Conservation (phyloP, 139 green algal species). For the Coccomyxa sp. region DNA sequence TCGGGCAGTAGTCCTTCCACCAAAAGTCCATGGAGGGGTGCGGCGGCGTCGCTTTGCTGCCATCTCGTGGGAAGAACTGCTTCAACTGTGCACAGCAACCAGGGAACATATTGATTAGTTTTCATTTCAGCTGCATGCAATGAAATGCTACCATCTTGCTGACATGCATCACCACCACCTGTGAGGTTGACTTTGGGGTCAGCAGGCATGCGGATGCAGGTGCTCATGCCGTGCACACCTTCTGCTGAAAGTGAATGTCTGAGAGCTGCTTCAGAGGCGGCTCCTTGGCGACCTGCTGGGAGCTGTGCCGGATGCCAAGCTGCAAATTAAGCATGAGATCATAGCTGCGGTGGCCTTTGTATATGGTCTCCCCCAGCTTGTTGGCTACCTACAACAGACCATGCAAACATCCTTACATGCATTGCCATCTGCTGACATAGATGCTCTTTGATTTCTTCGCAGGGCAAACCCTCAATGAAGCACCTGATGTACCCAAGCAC, state of each 20-base stretch:
- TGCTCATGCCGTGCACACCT: constrained; percentile 16
- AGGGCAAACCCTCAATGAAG: too few relatives aligned
- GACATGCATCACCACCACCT: too few relatives aligned
- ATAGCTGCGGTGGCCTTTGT: constrained; percentile 86
- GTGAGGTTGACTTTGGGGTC: too few relatives aligned
- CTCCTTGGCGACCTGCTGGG: constrained; percentile 17
- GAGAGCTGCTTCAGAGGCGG: neutral
- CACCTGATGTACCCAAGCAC: too few relatives aligned
- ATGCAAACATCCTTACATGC: neutral
- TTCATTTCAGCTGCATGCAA: neutral
- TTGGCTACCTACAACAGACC: constrained; percentile 80
- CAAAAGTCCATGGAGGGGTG: constrained; percentile 66
- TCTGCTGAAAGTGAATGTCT: constrained; percentile 19
- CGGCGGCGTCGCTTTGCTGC: constrained; percentile 30
- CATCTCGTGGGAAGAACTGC: constrained; percentile 67
- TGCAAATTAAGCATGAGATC: constrained; percentile 94
- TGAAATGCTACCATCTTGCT: too few relatives aligned
- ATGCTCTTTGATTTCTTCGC: too few relatives aligned
- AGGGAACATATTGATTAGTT: constrained; percentile 19
- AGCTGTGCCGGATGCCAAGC: constrained; percentile 81
- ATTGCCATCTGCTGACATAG: too few relatives aligned
- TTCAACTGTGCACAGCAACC: constrained; percentile 19
- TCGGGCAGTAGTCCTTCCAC: constrained; percentile 93
- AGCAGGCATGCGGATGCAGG: neutral
- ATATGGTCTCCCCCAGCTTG: constrained; percentile 77